Evolutionary conservation across 1,284 basidiomycete genomes (phyloP), one percentile per base, ranked within the genome.

Genomic region (Limonomyces culmigenus): DNA sequence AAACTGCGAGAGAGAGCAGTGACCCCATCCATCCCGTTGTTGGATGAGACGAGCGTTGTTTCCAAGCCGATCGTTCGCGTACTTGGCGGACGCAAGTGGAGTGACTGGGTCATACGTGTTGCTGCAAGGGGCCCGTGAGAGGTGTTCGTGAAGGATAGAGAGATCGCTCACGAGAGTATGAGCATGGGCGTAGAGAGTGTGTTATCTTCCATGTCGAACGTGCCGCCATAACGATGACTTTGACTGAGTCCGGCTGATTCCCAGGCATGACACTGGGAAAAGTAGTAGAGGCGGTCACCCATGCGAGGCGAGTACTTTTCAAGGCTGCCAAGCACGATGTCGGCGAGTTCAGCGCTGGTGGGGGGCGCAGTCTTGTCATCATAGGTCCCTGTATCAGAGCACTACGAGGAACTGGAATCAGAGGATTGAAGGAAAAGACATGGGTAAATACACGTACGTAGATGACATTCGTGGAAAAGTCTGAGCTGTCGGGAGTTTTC

Each of bases 61-160:
- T 5, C 36, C 36, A 5, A 37, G 36, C 5, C 36, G 5, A 12
- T 20, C 30, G 27, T 37, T 37, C 10, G 36, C 36, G 15, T 3
- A 14, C n/a, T 19, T 14, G 18, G 36, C 36, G 15, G 17, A 27
- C 6, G 31, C 10, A 13, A 37, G 29, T 11, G 36, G 21, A 3
- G 36, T 37, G 6, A 37, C 36, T 8, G 36, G 36, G 15, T 37
- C 36, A 18, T 32, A 37, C 5, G 36, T 37, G 29, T 37, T 37
- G 16, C 36, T 37, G 25, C 6, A 21, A 21, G 10, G 32, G 13
- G 23, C 23, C 21, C 5, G 19, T 21, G 11, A 18, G n/a, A n/a
- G 23, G 8, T 27, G 23, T 8, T 8, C n/a, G 23, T 27, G 8
- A n/a, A 27, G n/a, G n/a, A 8, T 27, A n/a, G 8, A 8, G 8